phyloP scores from a whole-genome alignment of 495 filamentous ascomycete genomes.

The Gamarada debralockiae region DNA sequence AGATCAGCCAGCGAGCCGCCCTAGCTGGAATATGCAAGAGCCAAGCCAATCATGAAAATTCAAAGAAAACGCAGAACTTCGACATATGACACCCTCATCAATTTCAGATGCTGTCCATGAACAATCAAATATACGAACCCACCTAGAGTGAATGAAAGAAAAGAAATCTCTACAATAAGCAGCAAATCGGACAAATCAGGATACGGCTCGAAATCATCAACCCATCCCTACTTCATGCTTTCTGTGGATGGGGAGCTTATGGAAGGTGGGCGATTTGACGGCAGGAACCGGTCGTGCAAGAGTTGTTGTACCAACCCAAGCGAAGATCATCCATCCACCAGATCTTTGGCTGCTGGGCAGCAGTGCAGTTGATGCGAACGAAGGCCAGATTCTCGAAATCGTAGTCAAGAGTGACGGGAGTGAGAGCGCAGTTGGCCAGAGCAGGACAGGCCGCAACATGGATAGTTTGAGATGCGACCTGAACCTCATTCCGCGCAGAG shows the following conservation, averaged over 20 bases:
- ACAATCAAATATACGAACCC: too few species aligned
- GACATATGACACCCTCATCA: too few species aligned
- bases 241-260: not conserved
- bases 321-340: conserved; percentile 28
- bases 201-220: not conserved
- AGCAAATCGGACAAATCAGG: not conserved
- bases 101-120: too few species aligned
- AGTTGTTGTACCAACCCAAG: conserved; percentile 23
- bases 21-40: too few species aligned
- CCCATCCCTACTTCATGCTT: not conserved
- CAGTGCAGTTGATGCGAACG: conserved; percentile 23
- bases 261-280: conserved; percentile 19
- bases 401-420: conserved; percentile 4
- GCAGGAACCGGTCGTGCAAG: conserved; percentile 18
- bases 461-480: conserved; percentile 4
- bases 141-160: not conserved
- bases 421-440: conserved; percentile 16
- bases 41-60: too few species aligned
- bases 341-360: conserved; percentile 15
- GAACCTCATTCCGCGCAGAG: not conserved
- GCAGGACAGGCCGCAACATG: conserved; percentile 17
- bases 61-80: too few species aligned
- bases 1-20: too few species aligned
- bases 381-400: conserved; percentile 16
- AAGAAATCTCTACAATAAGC: not conserved